A percentile compares a stretch with the other conserved stretches of the same genome.
Evolutionary conservation across 140 eudicot genomes (phyloP).

Genomic region (Flaveria floridana): DNA sequence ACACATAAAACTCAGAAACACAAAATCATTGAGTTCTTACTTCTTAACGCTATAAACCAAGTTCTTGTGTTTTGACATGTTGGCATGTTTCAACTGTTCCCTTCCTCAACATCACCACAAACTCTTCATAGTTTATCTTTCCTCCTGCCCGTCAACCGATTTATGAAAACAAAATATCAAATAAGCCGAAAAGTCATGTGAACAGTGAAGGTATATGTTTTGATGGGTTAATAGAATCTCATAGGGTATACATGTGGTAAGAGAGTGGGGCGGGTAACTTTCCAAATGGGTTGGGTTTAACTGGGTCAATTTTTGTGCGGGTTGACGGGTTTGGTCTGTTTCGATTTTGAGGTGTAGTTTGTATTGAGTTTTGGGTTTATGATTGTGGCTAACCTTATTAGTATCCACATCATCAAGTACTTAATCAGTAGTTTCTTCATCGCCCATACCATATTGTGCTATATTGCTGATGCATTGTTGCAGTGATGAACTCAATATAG

Average conservation of each 20-base stretch:
- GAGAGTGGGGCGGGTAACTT: no score
- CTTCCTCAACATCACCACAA: constrained; percentile 78
- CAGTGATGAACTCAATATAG: constrained; percentile 64
- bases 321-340: no score
- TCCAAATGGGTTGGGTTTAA: no score
- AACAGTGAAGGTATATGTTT: not conserved
- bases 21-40: constrained; percentile 3
- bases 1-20: constrained; percentile 22
- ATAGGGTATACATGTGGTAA: not conserved
- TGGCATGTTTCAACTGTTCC: constrained; percentile 48
- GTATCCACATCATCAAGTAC: constrained; percentile 80
- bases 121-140: constrained; percentile 72
- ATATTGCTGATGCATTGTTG: constrained; percentile 69
- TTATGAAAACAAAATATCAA: not conserved
- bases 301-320: no score
- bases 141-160: constrained; percentile 59
- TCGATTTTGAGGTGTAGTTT: not conserved
- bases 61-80: constrained; percentile 22
- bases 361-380: not conserved
- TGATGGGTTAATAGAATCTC: not conserved
- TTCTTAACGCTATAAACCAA: constrained; percentile 7
- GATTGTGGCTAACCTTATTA: constrained; percentile 47
- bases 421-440: constrained; percentile 85
- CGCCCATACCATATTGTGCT: constrained; percentile 56
- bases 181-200: not conserved